Evolutionary conservation across 345 rosid species (phyloP).

Genomic region (Rhizophora mangle): DNA sequence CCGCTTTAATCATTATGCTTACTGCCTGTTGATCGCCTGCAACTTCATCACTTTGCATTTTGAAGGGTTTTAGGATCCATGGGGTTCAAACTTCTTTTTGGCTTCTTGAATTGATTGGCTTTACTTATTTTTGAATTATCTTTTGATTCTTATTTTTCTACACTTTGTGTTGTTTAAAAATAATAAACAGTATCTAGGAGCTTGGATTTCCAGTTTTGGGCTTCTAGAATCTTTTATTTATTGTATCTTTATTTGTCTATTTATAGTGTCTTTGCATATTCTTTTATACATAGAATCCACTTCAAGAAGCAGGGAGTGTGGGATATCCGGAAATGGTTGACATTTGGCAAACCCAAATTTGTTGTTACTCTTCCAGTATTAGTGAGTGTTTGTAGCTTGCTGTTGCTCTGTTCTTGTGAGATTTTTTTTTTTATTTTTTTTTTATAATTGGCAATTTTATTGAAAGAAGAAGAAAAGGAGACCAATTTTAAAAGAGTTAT

Average conservation of each 20-base stretch:
- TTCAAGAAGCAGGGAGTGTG: conserved; percentile 19
- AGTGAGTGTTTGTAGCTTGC: conserved; percentile 3
- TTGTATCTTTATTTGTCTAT: not conserved
- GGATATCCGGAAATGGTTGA: conserved; percentile 8
- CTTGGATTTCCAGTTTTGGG: no score
- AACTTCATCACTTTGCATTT: conserved; percentile 3
- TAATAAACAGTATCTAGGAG: no score
- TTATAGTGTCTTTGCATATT: not conserved
- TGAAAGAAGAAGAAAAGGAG: not conserved
- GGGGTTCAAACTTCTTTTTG: conserved; percentile 8
- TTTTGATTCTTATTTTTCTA: no score
- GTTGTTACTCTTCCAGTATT: not conserved
- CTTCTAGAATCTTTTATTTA: not conserved
- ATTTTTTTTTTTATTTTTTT: conserved; percentile 2
- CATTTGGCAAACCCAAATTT: conserved; percentile 4
- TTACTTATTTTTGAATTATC: not conserved
- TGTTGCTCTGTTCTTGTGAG: not conserved
- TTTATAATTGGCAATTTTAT: not conserved
- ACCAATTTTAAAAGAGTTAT: not conserved
- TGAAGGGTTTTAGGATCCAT: not conserved
- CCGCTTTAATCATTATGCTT: conserved; percentile 32
- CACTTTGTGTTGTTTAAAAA: no score
- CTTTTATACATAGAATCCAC: conserved; percentile 3
- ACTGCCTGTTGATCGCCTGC: conserved; percentile 23
- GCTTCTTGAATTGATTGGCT: conserved; percentile 17